Evolutionary conservation across 2,329 filamentous ascomycete genomes (phyloP), one percentile per base, ranked within the genome.

Genomic region (Phoma sp.): DNA sequence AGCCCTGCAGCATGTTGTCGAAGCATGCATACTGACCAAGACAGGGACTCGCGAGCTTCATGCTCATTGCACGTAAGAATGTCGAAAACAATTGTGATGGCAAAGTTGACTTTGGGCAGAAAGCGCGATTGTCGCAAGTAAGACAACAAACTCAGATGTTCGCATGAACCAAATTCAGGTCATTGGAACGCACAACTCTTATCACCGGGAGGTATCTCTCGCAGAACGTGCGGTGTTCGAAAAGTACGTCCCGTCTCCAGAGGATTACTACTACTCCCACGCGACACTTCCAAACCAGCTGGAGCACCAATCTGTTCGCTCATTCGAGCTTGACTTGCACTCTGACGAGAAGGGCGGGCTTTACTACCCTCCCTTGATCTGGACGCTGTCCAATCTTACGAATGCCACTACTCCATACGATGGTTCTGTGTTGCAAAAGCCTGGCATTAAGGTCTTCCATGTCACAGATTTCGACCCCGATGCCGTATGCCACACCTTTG

Each of bases 101-200:
- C 37, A 13, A 46, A 19, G 29, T 52, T 65, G 49, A 63, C 35
- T n/a, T 12, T 6, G 3, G 33, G 4, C 27, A 69, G 63, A 66
- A 38, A 51, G 53, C 43, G 59, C 53, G 19, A 32, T 55, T 8
- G 56, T 54, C 9, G 38, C 39, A 24, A 43, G 53, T 38, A 56
- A 56, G 40, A 54, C 53, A 15, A 58, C 55, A 25, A 54, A 61
- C 13, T 51, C 58, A 6, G 58, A 65, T 44, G 65, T 82, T 45
- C 80, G 79, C 45, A 77, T 83, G 71, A 83, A 83, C 65, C 79
- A 83, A 41, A 78, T 82, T 41, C 81, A 83, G 62, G 76, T 82
- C 37, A 69, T 82, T 33, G 81, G 80, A 59, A 81, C 80, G 0
- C 81, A 83, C 65, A 83, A 83, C 67, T 80, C 76, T 57, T 83